A percentile compares a stretch with the other conserved stretches of the same genome.
Conservation (phyloP, 257 asterid genomes). For the Petrea volubilis region DNA sequence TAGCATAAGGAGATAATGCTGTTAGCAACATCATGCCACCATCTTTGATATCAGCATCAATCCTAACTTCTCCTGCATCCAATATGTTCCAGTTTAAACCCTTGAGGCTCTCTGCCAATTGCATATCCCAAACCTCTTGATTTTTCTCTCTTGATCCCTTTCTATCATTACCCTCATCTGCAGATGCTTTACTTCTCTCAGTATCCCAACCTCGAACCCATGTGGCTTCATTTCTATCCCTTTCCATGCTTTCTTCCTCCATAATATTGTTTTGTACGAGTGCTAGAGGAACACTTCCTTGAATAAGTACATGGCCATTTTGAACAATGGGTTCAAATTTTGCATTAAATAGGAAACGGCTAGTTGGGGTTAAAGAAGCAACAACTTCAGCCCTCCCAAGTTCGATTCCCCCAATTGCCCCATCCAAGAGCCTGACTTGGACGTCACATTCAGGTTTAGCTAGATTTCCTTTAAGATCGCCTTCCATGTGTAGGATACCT, state of each 20-base stretch:
- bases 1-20: constrained; percentile 94
- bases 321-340: constrained; percentile 89
- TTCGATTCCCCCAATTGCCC: constrained; percentile 93
- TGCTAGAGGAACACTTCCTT: constrained; percentile 91
- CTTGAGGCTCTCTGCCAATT: constrained; percentile 87
- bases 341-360: constrained; percentile 93
- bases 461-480: constrained; percentile 96
- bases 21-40: constrained; percentile 98
- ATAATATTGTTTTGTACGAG: constrained; percentile 61
- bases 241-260: constrained; percentile 70
- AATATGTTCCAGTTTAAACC: constrained; percentile 94
- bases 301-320: constrained; percentile 89
- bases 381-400: constrained; percentile 98
- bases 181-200: constrained; percentile 59
- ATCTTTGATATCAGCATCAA: constrained; percentile 96
- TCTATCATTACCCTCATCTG: constrained; percentile 71
- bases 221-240: constrained; percentile 64
- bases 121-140: constrained; percentile 89
- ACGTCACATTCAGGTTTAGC: constrained; percentile 98
- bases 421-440: constrained; percentile 97
- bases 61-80: constrained; percentile 96
- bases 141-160: constrained; percentile 74
- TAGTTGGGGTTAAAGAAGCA: constrained; percentile 88
- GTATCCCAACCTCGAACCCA: constrained; percentile 78
- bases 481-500: constrained; percentile 99